Conservation (phyloP, 2,329 filamentous ascomycete species). For the Leptographium flavum region DNA sequence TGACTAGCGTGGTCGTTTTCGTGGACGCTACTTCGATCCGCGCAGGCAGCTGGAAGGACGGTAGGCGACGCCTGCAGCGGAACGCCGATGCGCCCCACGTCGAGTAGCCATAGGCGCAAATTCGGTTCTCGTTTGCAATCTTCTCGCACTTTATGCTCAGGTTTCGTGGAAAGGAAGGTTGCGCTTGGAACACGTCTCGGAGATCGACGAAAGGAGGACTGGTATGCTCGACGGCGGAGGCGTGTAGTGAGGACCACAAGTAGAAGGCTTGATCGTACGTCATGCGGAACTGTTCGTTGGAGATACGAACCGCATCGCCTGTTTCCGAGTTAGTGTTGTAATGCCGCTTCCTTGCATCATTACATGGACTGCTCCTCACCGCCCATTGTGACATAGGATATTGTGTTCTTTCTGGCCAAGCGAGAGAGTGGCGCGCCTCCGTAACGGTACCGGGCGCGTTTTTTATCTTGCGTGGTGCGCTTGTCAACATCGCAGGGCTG, state of each 20-base stretch:
- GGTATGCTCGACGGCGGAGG: constrained; percentile 1
- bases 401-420: too few relatives aligned
- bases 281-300: neutral
- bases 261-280: constrained; percentile 1
- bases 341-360: too few relatives aligned
- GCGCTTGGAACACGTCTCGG: neutral
- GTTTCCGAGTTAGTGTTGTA: neutral
- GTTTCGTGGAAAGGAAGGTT: constrained; percentile 4
- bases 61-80: neutral
- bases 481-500: too few relatives aligned
- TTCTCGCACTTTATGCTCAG: constrained; percentile 1
- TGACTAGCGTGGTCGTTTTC: neutral
- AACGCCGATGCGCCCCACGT: neutral
- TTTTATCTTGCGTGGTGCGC: too few relatives aligned
- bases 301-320: constrained; percentile 1
- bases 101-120: constrained; percentile 2
- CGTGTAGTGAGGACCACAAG: constrained; percentile 1
- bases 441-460: too few relatives aligned
- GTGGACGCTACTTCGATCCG: constrained; percentile 5
- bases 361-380: too few relatives aligned
- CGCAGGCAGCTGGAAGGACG: constrained; percentile 4
- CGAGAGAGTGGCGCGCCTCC: too few relatives aligned
- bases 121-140: constrained; percentile 2
- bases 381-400: too few relatives aligned
- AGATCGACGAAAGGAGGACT: constrained; percentile 10